Percentiles rank a stretch among this genome's conserved stretches.
Evolutionary conservation across 805 yeast species (phyloP).

Genomic region (Geotrichum ghanense): DNA sequence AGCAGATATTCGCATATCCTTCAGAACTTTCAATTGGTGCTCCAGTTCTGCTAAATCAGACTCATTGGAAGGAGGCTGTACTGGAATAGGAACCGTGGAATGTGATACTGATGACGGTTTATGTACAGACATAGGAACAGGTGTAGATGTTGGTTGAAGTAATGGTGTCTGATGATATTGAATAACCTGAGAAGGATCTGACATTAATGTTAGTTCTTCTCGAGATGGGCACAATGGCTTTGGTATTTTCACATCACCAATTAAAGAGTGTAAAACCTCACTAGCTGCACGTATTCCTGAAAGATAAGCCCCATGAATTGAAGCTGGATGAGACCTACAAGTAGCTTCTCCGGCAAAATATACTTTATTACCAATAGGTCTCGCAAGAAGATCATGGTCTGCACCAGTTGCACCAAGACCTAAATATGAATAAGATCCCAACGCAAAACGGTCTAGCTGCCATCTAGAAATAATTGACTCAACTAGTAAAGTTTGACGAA

Average conservation of each 20-base stretch:
- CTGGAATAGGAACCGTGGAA: background rate
- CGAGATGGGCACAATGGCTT: slow-evolving; percentile 22
- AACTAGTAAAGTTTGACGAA: slow-evolving; percentile 17
- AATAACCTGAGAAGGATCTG: background rate
- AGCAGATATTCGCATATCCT: slow-evolving; percentile 19
- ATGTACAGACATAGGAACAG: background rate
- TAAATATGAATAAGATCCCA: slow-evolving; percentile 61
- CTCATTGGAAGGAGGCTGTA: background rate
- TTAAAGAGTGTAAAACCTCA: slow-evolving; percentile 28
- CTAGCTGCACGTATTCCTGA: slow-evolving; percentile 32
- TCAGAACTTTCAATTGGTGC: slow-evolving; percentile 18
- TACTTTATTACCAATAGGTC: slow-evolving; percentile 26
- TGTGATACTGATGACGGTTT: background rate
- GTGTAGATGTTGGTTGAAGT: background rate
- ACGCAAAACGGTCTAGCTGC: slow-evolving; percentile 67
- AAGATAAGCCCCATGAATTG: slow-evolving; percentile 33
- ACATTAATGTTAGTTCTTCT: background rate
- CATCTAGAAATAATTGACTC: slow-evolving; percentile 49
- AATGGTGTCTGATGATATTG: background rate
- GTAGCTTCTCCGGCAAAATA: slow-evolving; percentile 36
- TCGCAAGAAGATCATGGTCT: slow-evolving; percentile 30
- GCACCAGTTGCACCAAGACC: slow-evolving; percentile 32
- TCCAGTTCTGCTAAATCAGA: slow-evolving; percentile 14
- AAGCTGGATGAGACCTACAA: slow-evolving; percentile 30
- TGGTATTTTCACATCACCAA: slow-evolving; percentile 31